Conservation (phyloP, 2,329 filamentous ascomycete genomes). For the Leptosphaerulina australis region DNA sequence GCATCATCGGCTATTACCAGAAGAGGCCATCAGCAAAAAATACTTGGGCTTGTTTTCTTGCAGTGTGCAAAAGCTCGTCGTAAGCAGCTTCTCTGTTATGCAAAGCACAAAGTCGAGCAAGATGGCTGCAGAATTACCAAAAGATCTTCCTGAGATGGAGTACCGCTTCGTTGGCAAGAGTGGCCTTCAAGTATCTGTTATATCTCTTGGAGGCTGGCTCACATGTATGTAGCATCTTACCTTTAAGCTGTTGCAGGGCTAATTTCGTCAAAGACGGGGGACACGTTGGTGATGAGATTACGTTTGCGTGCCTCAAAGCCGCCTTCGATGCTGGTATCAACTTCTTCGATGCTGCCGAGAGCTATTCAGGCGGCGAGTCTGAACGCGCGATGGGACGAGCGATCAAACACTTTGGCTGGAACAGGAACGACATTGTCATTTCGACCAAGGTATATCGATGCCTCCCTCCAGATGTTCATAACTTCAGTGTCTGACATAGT, state of each 20-base stretch:
- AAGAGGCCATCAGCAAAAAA: not conserved
- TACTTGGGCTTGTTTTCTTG: not conserved
- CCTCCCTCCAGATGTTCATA: no score
- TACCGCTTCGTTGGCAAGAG: slow-evolving; percentile 74
- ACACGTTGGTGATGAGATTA: slow-evolving; percentile 69
- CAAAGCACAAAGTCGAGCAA: not conserved
- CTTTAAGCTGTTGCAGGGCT: not conserved
- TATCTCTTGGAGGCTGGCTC: slow-evolving; percentile 68
- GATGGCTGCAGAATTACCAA: slow-evolving; percentile 19
- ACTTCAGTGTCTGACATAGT: not conserved
- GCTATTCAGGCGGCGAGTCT: slow-evolving; percentile 59
- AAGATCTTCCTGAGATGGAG: slow-evolving; percentile 61
- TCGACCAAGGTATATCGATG: slow-evolving; percentile 58
- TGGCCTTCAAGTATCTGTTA: slow-evolving; percentile 74
- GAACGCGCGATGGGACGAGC: slow-evolving; percentile 63
- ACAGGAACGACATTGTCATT: slow-evolving; percentile 62
- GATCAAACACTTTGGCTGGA: slow-evolving; percentile 64
- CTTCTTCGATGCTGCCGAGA: slow-evolving; percentile 66
- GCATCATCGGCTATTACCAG: slow-evolving; percentile 2
- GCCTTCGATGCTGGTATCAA: slow-evolving; percentile 65
- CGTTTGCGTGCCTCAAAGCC: slow-evolving; percentile 61
- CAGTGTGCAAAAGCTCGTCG: not conserved
- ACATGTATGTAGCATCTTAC: slow-evolving; percentile 54
- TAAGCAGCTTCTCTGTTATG: not conserved
- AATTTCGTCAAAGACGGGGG: slow-evolving; percentile 60